Conservation (phyloP, 805 yeast genomes). For the Isabelozyma heimii region DNA sequence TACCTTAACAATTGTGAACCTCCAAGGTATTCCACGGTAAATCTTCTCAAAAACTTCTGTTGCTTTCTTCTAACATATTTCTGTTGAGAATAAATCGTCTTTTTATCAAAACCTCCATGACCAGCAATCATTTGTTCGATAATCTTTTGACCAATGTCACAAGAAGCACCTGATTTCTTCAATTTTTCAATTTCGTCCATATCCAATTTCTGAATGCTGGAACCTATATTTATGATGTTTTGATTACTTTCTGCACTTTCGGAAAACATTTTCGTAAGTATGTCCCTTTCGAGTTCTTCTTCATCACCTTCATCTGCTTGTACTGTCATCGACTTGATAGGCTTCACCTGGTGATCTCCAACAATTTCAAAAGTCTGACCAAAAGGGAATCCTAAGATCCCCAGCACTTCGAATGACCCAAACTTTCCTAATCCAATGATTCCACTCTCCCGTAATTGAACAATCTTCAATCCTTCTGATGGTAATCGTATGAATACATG, state of each 20-base stretch:
- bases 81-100: slow-evolving; percentile 86
- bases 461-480: slow-evolving; percentile 72
- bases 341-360: slow-evolving; percentile 51
- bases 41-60: slow-evolving; percentile 82
- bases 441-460: slow-evolving; percentile 61
- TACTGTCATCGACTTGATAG: slow-evolving; percentile 42
- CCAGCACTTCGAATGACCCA: slow-evolving; percentile 77
- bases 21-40: slow-evolving; percentile 76
- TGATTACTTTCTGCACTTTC: slow-evolving; percentile 61
- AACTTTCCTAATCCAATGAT: slow-evolving; percentile 82
- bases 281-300: slow-evolving; percentile 38
- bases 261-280: slow-evolving; percentile 33
- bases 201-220: slow-evolving; percentile 68
- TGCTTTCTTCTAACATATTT: slow-evolving; percentile 90
- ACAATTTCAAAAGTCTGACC: slow-evolving; percentile 88
- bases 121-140: slow-evolving; percentile 79
- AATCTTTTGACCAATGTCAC: slow-evolving; percentile 67
- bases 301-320: slow-evolving; percentile 26
- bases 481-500: slow-evolving; percentile 74
- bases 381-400: slow-evolving; percentile 73
- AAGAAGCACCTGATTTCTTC: slow-evolving; percentile 66
- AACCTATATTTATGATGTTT: slow-evolving; percentile 64
- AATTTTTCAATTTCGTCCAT: slow-evolving; percentile 81
- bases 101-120: slow-evolving; percentile 83
- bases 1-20: slow-evolving; percentile 69